phyloP scores from a whole-genome alignment of 2,329 filamentous ascomycete genomes.

The Diaporthe sp. region DNA sequence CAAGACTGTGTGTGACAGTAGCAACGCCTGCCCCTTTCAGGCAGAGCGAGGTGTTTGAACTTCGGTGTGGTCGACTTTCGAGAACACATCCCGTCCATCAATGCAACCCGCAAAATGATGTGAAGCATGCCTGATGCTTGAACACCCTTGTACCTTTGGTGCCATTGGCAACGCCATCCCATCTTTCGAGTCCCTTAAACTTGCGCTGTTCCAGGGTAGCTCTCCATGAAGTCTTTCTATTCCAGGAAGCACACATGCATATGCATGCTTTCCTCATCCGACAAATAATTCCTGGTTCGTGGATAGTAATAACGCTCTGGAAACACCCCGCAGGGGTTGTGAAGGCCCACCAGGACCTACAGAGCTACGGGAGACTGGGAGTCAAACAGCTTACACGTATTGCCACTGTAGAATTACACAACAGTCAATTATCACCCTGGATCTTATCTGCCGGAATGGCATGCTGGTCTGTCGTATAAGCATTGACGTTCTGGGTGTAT shows the following conservation, averaged over 20 bases:
- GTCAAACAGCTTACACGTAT: no score
- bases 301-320: no score
- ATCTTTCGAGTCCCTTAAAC: slow-evolving; percentile 14
- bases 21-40: slow-evolving; percentile 13
- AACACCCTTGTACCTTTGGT: neutral
- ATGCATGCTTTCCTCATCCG: neutral
- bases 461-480: no score
- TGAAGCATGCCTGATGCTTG: slow-evolving; percentile 22
- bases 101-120: neutral
- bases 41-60: neutral
- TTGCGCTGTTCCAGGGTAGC: neutral
- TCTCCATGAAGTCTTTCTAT: neutral
- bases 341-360: neutral
- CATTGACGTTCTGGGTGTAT: neutral
- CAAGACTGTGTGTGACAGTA: slow-evolving; percentile 16
- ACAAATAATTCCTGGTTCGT: neutral
- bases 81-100: slow-evolving; percentile 19
- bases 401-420: no score
- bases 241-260: neutral
- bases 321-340: no score
- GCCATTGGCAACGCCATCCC: slow-evolving; percentile 14
- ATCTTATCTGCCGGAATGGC: no score
- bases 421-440: neutral
- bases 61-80: neutral
- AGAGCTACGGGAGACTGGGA: neutral